Base-by-base conservation (phyloP, 2,329 filamentous ascomycete species). In the Colletotrichum navitas region DNA sequence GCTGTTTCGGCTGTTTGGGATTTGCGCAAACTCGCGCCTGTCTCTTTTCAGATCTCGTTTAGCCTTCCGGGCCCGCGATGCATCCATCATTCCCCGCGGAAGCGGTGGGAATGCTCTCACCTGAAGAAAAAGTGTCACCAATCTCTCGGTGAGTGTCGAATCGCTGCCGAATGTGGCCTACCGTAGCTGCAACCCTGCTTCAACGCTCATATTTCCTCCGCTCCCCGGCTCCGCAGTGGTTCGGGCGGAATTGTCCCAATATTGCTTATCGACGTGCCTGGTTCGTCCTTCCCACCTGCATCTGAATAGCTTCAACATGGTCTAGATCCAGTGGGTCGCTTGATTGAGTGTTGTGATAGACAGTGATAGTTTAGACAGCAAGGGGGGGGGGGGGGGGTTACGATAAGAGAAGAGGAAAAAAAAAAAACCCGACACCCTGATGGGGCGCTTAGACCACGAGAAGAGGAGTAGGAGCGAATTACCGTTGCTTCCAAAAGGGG, bases 261-360 rank as follows among this genome's bases (percentile, higher is more conserved):
- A 26, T 55, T 55, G 36, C 63, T 32, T 26, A 4, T 51, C 45
- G 58, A 5, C n/a, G 60, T 34, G 3, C 59, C 39, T 41, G 45
- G 59, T 45, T 18, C 16, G 49, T 51, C 26, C 29, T 61, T 51
- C n/a, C 29, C 56, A 43, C 24, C 26, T 24, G 14, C 36, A 47
- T 34, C 32, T n/a, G 59, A 71, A 68, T 47, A 43, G 45, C 67
- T 55, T 61, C 69, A 55, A 54, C 39, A 63, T 41, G 45, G 54
- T 63, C 59, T 55, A 60, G 65, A 68, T 64, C 54, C 54, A 49
- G 65, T 54, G 65, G 64, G 63, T 54, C 68, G 5, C 16, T n/a
- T n/a, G 7, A n/a, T 26, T 12, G 21, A 18, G 8, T 34, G 51
- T 36, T 47, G 43, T 39, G 55, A 36, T 49, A 26, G 61, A 26